Conservation (phyloP, 208 protist genomes). For the Willaertia magna region DNA sequence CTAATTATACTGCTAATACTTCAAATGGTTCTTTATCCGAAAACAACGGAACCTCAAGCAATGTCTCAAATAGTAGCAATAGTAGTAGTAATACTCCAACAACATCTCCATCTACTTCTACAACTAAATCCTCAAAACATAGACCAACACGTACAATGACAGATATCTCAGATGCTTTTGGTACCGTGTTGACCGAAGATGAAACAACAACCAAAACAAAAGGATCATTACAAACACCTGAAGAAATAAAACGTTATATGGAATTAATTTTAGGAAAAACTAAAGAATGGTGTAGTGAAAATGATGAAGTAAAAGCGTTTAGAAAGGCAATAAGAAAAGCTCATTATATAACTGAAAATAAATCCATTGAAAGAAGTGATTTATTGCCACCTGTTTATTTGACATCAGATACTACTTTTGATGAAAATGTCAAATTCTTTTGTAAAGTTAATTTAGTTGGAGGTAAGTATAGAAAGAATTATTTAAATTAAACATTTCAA, state of each 20-base stretch:
- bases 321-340: neutral
- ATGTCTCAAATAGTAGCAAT: too few relatives aligned
- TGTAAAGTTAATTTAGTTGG: neutral
- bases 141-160: too few relatives aligned
- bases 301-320: neutral
- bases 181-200: too few relatives aligned
- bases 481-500: neutral
- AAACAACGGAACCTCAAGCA: too few relatives aligned
- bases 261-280: neutral
- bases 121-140: too few relatives aligned
- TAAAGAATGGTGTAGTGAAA: neutral
- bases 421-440: neutral
- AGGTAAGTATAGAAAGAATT: neutral
- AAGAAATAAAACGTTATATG: neutral
- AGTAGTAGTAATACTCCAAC: too few relatives aligned
- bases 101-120: too few relatives aligned
- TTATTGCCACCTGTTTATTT: neutral
- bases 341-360: neutral
- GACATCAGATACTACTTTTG: neutral
- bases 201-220: neutral
- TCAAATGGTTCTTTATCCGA: too few relatives aligned
- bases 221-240: neutral
- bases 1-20: too few relatives aligned
- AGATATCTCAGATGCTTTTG: too few relatives aligned
- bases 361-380: neutral